phyloP scores from a whole-genome alignment of 164 flowering plant species.

The Magnolia sinica region DNA sequence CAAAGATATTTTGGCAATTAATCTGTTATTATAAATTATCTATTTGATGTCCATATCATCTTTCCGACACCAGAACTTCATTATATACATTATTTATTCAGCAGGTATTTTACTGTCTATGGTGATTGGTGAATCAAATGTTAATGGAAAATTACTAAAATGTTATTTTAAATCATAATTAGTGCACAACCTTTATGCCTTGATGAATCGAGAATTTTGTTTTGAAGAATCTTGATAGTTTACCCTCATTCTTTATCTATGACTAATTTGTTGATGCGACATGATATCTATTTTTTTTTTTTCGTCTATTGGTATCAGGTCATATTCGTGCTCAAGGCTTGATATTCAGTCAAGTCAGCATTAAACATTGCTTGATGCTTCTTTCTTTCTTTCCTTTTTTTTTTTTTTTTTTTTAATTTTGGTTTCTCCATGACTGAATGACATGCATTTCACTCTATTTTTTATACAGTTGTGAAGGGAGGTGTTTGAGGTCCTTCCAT shows the following conservation, averaged over 20 bases:
- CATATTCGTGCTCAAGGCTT: background rate
- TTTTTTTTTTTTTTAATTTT: background rate
- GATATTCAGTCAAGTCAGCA: background rate
- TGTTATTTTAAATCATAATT: background rate
- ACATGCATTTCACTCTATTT: background rate
- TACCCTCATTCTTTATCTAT: background rate
- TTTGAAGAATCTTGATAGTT: background rate
- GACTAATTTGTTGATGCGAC: background rate
- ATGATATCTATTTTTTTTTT: too few species aligned
- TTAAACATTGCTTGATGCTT: background rate
- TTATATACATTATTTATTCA: too few species aligned
- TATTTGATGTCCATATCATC: too few species aligned
- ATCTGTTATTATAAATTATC: too few species aligned
- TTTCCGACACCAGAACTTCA: too few species aligned
- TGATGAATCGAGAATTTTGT: background rate
- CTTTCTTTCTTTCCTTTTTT: background rate
- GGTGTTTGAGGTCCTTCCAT: conserved; percentile 86
- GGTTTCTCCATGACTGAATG: too few species aligned
- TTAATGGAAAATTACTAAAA: too few species aligned
- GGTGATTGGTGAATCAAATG: too few species aligned
- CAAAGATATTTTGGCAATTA: too few species aligned
- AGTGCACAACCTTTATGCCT: background rate
- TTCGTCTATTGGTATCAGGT: background rate
- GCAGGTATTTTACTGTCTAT: too few species aligned
- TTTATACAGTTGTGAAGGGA: conserved; percentile 74